A percentile compares a stretch with the other conserved stretches of the same genome.
Conservation (phyloP, 805 yeast genomes). For the Candida boidinii region DNA sequence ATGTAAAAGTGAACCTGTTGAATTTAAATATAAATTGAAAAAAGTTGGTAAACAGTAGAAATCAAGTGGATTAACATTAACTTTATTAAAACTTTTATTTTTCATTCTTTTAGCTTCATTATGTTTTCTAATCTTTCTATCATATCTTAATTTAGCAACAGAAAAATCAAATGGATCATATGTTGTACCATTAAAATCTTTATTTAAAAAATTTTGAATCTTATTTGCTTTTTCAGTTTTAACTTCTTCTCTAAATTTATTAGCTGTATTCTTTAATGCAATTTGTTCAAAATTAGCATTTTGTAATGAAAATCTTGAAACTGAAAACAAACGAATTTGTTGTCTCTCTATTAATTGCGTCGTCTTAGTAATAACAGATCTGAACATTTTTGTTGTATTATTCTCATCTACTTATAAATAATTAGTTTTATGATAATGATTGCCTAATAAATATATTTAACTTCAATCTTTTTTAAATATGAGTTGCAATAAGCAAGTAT, state of each 20-base stretch:
- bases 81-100: conserved; percentile 24
- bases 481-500: no score
- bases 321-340: no score
- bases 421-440: no score
- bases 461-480: no score
- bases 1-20: conserved; percentile 71
- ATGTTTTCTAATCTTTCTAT: conserved; percentile 23
- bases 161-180: conserved; percentile 84
- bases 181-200: conserved; percentile 40
- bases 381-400: no score
- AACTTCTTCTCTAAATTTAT: not conserved
- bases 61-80: conserved; percentile 57
- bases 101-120: conserved; percentile 12
- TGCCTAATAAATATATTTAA: no score
- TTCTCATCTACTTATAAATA: no score
- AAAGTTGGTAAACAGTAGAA: conserved; percentile 66
- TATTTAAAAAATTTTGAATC: conserved; percentile 31
- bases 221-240: conserved; percentile 17
- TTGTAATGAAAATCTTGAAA: no score
- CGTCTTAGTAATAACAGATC: no score
- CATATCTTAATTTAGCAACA: conserved; percentile 45
- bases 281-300: no score
- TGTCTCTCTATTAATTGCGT: no score
- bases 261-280: not conserved
- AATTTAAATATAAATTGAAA: conserved; percentile 54